Evolutionary conservation across 108 stramenopile species (phyloP), one percentile per base, ranked within the genome.

Genomic region (Cyclotella kingstonii): DNA sequence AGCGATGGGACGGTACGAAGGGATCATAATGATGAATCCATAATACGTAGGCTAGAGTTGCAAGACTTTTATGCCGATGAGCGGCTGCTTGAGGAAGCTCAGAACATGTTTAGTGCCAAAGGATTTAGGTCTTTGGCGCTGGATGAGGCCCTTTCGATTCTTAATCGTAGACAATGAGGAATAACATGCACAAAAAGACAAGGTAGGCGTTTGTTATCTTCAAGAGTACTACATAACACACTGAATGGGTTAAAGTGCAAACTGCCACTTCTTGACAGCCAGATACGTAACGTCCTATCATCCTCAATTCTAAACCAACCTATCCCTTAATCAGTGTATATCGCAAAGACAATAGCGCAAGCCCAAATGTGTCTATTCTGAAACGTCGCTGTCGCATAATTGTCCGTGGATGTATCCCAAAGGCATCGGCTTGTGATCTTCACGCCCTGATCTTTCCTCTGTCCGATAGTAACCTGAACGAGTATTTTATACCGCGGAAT

Each of bases 351-450:
- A 28, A 81, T 42, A 0, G 66, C 75, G 11, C 62, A 68, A 33
- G 76, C 66, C 68, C 72, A 81, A 44, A 81, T 39, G 31, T 51
- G 51, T 17, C 69, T 55, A 35, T 84, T 84, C 29, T 62, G 59
- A 68, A 63, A 81, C n/a, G 48, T 56, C 0, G 54, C 76, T 1
- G 54, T 48, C 5, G 84, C 73, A 34, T 88, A 84, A 46, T 86
- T 85, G 63, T 88, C 87, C 14, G 83, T 86, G 0, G 76, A 40
- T 0, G 81, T 79, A 42, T 88, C 84, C 87, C 87, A 88, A 0
- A 88, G 51, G 52, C 87, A 88, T 1, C 84, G 70, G 25, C 82
- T 84, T 0, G 84, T 78, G 31, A 88, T 83, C 35, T 53, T 51
- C 35, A 82, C 80, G 2, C 87, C 84, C 49, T 88, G 87, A 45